phyloP scores from a whole-genome alignment of 106 monocot species.

The Platanthera zijinensis region DNA sequence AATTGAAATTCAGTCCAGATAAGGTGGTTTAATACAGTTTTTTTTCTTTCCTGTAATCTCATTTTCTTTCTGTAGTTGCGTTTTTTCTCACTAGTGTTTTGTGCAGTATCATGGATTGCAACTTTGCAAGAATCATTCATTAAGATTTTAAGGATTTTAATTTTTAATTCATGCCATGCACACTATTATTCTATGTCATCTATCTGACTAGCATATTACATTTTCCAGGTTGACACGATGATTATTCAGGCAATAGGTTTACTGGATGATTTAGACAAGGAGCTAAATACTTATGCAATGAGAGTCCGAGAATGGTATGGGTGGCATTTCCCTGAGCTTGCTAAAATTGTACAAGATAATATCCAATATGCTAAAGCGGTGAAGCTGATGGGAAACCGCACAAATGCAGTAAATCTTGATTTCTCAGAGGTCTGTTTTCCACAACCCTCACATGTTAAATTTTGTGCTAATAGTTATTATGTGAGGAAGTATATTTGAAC shows the following conservation, averaged over 20 bases:
- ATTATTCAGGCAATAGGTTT: constrained; percentile 93
- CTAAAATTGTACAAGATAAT: constrained; percentile 81
- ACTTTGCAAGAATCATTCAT: not conserved
- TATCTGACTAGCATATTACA: not conserved
- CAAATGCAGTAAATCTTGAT: constrained; percentile 73
- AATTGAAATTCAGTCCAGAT: constrained; percentile 96
- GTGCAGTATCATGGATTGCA: not conserved
- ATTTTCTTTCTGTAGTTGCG: not conserved
- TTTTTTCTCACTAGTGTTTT: not conserved
- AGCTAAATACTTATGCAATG: constrained; percentile 96
- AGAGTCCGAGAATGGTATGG: constrained; percentile 99
- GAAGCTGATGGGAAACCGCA: constrained; percentile 84
- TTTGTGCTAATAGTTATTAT: not conserved
- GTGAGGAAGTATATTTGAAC: constrained; percentile 1
- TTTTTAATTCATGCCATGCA: not conserved
- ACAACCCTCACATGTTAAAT: not conserved
- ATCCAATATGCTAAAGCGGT: constrained; percentile 86
- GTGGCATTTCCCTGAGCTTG: constrained; percentile 96
- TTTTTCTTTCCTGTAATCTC: not conserved
- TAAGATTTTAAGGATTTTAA: not conserved
- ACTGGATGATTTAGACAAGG: constrained; percentile 92
- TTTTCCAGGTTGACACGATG: constrained; percentile 85
- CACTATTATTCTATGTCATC: not conserved
- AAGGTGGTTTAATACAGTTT: constrained; percentile 39
- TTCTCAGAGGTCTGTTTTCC: constrained; percentile 67